Conservation (phyloP, 495 filamentous ascomycete species). For the Annulohypoxylon maeteangense region DNA sequence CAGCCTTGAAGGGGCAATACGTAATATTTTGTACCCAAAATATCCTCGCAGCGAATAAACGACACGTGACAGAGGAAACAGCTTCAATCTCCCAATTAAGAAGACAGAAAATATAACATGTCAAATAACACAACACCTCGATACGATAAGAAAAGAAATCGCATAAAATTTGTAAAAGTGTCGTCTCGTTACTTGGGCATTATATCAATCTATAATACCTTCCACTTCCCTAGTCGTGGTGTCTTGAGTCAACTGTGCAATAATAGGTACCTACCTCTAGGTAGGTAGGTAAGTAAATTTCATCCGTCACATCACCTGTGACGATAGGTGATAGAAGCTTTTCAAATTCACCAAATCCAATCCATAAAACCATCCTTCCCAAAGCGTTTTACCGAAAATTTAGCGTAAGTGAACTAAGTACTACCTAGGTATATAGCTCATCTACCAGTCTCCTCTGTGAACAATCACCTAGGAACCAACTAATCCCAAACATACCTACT, state of each 20-base stretch:
- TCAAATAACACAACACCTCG: background rate
- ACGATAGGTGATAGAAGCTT: background rate
- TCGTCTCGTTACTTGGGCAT: background rate
- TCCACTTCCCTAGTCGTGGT: background rate
- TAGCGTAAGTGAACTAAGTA: too few species aligned
- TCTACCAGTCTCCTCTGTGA: too few species aligned
- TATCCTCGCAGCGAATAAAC: conserved; percentile 18
- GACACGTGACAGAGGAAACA: conserved; percentile 26
- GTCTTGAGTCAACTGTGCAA: background rate
- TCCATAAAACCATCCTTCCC: background rate
- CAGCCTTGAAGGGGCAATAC: conserved; percentile 3
- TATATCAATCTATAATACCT: background rate
- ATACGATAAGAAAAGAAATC: background rate
- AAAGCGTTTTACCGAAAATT: background rate
- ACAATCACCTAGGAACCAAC: too few species aligned
- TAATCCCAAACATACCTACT: too few species aligned
- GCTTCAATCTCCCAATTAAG: background rate
- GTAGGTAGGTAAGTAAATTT: background rate
- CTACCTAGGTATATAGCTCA: too few species aligned
- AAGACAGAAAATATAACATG: background rate
- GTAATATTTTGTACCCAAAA: conserved; percentile 9
- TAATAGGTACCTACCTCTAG: too few species aligned
- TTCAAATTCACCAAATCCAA: background rate
- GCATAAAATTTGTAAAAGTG: background rate
- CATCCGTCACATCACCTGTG: background rate